These are phyloP conservation scores for Taiozyma sp. DNA, from an alignment of 1,139 yeast genomes.

Conservation along the genomic window DNA sequence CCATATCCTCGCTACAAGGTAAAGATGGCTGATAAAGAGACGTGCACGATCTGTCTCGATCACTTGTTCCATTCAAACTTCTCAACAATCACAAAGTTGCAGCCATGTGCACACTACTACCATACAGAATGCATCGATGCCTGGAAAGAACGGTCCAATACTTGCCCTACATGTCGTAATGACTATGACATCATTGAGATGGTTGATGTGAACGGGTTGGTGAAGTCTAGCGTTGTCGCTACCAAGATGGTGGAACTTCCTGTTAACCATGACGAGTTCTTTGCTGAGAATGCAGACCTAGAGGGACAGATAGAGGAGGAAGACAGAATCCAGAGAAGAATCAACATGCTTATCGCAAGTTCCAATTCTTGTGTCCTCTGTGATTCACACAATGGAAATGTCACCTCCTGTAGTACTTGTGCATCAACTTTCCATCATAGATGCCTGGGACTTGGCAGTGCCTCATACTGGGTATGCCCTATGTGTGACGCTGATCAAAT, in stretches of 20 bases:
- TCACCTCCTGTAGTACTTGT: slow-evolving; percentile 20
- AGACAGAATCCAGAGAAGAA: slow-evolving; percentile 11
- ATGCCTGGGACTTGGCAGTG: slow-evolving; percentile 20
- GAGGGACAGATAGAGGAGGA: slow-evolving; percentile 10
- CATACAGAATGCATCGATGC: slow-evolving; percentile 42
- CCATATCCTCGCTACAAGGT: not conserved
- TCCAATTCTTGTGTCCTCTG: slow-evolving; percentile 23
- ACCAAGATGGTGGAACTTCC: slow-evolving; percentile 27
- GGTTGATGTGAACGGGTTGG: slow-evolving; percentile 7
- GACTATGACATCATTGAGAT: slow-evolving; percentile 17
- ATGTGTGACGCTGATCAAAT: slow-evolving; percentile 24
- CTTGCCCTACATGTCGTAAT: slow-evolving; percentile 49
- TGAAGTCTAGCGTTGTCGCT: slow-evolving; percentile 27
- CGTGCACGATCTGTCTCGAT: slow-evolving; percentile 50
- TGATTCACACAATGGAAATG: slow-evolving; percentile 14
- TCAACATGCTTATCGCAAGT: slow-evolving; percentile 16
- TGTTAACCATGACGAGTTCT: slow-evolving; percentile 24
- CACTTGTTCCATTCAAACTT: slow-evolving; percentile 22
- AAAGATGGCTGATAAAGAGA: slow-evolving; percentile 26
- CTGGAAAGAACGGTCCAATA: slow-evolving; percentile 47
- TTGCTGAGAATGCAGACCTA: slow-evolving; percentile 17
- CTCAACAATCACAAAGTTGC: slow-evolving; percentile 33
- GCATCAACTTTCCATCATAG: slow-evolving; percentile 23
- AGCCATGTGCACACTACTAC: slow-evolving; percentile 39
- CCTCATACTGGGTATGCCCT: slow-evolving; percentile 23